Conservation (phyloP, 2,329 filamentous ascomycete species). For the Clonostachys byssicola region DNA sequence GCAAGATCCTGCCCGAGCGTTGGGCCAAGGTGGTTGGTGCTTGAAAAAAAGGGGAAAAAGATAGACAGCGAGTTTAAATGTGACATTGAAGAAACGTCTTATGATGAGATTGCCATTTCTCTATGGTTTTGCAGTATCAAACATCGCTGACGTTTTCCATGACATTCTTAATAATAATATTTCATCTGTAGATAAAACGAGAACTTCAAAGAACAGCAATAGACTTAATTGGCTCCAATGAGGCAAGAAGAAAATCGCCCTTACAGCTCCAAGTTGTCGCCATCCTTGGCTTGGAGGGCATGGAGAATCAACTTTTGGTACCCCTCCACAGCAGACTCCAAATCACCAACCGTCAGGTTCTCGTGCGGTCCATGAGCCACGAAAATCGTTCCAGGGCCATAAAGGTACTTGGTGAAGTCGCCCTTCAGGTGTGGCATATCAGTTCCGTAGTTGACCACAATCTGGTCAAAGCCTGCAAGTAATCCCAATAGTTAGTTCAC, state of each 20-base stretch:
- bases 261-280: neutral
- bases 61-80: too few species aligned
- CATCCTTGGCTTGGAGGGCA: conserved; percentile 19
- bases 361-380: conserved; percentile 87
- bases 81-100: too few species aligned
- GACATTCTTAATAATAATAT: too few species aligned
- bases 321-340: conserved; percentile 74
- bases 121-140: too few species aligned
- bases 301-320: conserved; percentile 69
- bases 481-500: neutral
- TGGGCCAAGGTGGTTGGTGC: conserved; percentile 16
- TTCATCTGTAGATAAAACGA: neutral
- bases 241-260: neutral
- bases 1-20: conserved; percentile 25
- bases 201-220: neutral
- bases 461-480: conserved; percentile 66
- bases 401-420: conserved; percentile 62
- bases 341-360: conserved; percentile 67
- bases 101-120: too few species aligned
- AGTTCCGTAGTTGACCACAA: conserved; percentile 88
- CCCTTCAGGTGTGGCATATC: conserved; percentile 78
- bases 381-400: conserved; percentile 70
- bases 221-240: too few species aligned
- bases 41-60: neutral
- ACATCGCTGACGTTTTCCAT: too few species aligned